These are phyloP conservation scores for Paecilomyces dactylethromorphus DNA, from an alignment of 2,329 filamentous ascomycete species.

Conservation along the genomic window DNA sequence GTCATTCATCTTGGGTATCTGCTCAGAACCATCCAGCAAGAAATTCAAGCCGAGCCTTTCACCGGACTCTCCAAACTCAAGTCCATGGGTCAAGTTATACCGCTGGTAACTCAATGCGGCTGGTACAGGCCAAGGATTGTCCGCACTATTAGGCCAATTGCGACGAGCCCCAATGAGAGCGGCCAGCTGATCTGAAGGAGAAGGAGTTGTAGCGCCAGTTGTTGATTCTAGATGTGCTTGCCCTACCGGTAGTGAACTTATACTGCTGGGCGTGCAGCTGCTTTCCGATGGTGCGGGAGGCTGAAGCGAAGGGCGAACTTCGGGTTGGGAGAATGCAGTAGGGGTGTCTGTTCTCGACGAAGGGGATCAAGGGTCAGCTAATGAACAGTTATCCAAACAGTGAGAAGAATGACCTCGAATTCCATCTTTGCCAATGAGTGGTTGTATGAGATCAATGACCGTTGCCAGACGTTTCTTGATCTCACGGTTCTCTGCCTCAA, in stretches of 20 bases:
- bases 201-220: slow-evolving; percentile 21
- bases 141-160: slow-evolving; percentile 14
- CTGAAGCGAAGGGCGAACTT: neutral
- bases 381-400: slow-evolving; percentile 5
- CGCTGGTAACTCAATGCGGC: slow-evolving; percentile 38
- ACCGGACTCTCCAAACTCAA: slow-evolving; percentile 51
- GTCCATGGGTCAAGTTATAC: slow-evolving; percentile 43
- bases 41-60: slow-evolving; percentile 70
- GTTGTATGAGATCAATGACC: slow-evolving; percentile 52
- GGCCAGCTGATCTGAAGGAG: slow-evolving; percentile 22
- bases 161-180: slow-evolving; percentile 15
- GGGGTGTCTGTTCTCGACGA: neutral
- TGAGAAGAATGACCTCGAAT: slow-evolving; percentile 32
- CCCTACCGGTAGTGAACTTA: slow-evolving; percentile 14
- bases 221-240: slow-evolving; percentile 21
- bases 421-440: slow-evolving; percentile 26
- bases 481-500: slow-evolving; percentile 73
- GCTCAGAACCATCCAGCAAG: slow-evolving; percentile 57
- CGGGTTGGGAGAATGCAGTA: neutral
- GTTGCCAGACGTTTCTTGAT: slow-evolving; percentile 63
- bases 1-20: slow-evolving; percentile 48
- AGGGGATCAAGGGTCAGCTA: slow-evolving; percentile 1
- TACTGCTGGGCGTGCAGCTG: slow-evolving; percentile 14
- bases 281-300: slow-evolving; percentile 13
- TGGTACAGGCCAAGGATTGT: slow-evolving; percentile 24